Base-by-base conservation (phyloP, 805 yeast genomes). In the Pichia cabralensis region DNA sequence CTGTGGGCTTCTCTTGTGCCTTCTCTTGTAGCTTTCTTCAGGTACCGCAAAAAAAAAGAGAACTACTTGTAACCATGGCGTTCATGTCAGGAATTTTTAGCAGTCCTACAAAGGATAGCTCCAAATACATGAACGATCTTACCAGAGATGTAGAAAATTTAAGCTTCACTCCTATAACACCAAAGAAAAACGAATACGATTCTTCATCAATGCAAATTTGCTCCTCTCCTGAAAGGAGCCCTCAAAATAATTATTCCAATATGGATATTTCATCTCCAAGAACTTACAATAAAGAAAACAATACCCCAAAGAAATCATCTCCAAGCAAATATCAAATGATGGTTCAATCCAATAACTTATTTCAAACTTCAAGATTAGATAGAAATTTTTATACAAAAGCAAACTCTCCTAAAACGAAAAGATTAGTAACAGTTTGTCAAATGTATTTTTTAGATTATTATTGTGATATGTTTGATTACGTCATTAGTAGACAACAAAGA, bases 401-500 rank as follows among this genome's bases (percentile, higher is more conserved):
- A 6, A 69, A 74, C 39, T 69, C 74, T 29, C 77, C 81, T 33
- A 84, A 84, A 50, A 84, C 94, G 1, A 80, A 80, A 51, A 67
- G 98, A 40, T 62, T 84, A 40, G 94, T 88, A 8, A 80, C 86
- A 32, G 96, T 92, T 19, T 81, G 95, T 26, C 96, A 89, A 54
- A 73, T 86, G 74, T 94, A 80, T 60, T 92, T 92, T 50, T 66
- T 92, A 39, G 98, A 92, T 56, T 85, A 88, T 58, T 92, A 92
- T 57, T 89, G 95, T 61, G 98, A 92, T 56, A 77, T 82, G 75
- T 80, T 92, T 60, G 95, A 85, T 53, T 92, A 92, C 53, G 81
- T 89, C 22, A 81, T 88, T 44, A 74, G 75, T 42, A 74, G 99
- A 55, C 74, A 89, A 53, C 84, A 81, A 53, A 73, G 98, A 39